Evolutionary conservation across 441 rosid genomes (phyloP).

Genomic region (Geranium incanum): DNA sequence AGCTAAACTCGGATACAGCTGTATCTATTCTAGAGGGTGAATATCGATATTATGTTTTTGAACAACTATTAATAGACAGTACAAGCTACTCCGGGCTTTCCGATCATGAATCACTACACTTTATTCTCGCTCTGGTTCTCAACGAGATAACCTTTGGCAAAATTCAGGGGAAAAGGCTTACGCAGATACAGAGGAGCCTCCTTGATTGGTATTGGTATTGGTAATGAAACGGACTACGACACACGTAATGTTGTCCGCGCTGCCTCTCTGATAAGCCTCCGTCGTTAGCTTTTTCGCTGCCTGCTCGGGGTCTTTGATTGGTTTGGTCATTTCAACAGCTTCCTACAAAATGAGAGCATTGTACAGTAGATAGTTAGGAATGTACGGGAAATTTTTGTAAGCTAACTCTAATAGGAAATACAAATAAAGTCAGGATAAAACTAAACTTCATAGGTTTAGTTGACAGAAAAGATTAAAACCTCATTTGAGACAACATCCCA

Average conservation of each 20-base stretch:
- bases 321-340: conserved; percentile 71
- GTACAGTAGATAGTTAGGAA: neutral
- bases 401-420: too few relatives aligned
- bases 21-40: too few relatives aligned
- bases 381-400: too few relatives aligned
- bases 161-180: conserved; percentile 12
- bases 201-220: conserved; percentile 53
- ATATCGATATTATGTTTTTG: neutral
- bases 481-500: conserved; percentile 94
- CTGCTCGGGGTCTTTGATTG: conserved; percentile 67
- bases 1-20: too few relatives aligned
- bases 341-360: conserved; percentile 41
- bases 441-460: too few relatives aligned
- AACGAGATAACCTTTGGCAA: conserved; percentile 2
- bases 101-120: conserved; percentile 21
- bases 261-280: conserved; percentile 72
- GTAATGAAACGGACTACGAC: conserved; percentile 78
- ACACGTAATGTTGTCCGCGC: conserved; percentile 35
- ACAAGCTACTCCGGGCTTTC: conserved; percentile 15
- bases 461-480: conserved; percentile 31
- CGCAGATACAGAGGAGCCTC: conserved; percentile 31
- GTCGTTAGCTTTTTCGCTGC: conserved; percentile 74
- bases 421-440: neutral
- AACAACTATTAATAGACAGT: conserved; percentile 19
- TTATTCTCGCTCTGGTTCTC: conserved; percentile 16